These are phyloP conservation scores for Picochlorum sp. DNA, from an alignment of 139 green algal species.

Conservation along the genomic window DNA sequence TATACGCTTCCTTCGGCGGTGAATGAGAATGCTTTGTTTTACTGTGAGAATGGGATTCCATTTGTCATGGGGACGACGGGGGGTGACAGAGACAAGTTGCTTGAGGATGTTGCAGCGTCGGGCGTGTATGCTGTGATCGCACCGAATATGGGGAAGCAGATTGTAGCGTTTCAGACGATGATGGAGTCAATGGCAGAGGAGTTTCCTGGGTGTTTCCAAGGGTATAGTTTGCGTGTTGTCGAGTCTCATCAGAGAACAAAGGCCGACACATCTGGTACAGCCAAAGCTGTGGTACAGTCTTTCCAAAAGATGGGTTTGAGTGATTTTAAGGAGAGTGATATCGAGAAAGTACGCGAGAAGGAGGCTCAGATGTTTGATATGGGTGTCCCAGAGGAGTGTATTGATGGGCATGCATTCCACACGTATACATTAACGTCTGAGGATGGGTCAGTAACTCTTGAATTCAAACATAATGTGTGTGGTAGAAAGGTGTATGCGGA, in stretches of 20 bases:
- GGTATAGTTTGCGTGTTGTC: slow-evolving; percentile 82
- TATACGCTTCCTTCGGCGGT: slow-evolving; percentile 86
- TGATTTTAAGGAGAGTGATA: slow-evolving; percentile 62
- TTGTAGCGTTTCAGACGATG: slow-evolving; percentile 87
- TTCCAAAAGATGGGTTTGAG: slow-evolving; percentile 76
- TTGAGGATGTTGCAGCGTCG: slow-evolving; percentile 38
- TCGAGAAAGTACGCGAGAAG: slow-evolving; percentile 68
- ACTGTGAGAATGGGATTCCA: slow-evolving; percentile 64
- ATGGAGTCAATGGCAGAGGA: slow-evolving; percentile 84
- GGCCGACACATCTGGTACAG: slow-evolving; percentile 84
- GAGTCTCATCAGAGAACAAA: slow-evolving; percentile 97
- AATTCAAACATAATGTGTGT: slow-evolving; percentile 98
- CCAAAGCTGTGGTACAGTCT: slow-evolving; percentile 83
- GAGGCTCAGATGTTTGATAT: slow-evolving; percentile 56
- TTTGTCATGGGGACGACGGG: slow-evolving; percentile 99
- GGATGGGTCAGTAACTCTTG: slow-evolving; percentile 75
- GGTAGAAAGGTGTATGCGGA: slow-evolving; percentile 90
- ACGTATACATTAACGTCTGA: slow-evolving; percentile 86
- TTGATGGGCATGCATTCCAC: slow-evolving; percentile 90
- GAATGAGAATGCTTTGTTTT: slow-evolving; percentile 85
- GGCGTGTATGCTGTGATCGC: slow-evolving; percentile 89
- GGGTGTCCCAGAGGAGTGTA: slow-evolving; percentile 49
- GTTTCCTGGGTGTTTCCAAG: slow-evolving; percentile 90
- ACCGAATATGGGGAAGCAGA: slow-evolving; percentile 97
- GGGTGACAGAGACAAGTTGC: slow-evolving; percentile 79